phyloP scores from a whole-genome alignment of 352 stramenopile genomes.

The Phytopythium aichiense region DNA sequence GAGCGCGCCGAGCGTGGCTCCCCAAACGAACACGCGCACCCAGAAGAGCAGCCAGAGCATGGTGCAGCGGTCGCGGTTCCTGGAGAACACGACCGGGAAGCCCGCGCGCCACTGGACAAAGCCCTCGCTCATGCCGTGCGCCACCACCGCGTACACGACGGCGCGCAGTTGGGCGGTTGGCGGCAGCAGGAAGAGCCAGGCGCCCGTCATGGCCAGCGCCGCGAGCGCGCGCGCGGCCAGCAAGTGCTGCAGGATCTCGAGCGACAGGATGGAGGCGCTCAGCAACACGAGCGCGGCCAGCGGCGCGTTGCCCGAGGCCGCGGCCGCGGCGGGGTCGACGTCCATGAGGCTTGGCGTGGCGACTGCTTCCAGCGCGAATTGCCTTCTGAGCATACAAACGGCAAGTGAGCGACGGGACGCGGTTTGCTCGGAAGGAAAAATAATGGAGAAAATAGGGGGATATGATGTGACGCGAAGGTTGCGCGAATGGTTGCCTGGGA shows the following conservation, averaged over 20 bases:
- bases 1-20: constrained; percentile 32
- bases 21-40: constrained; percentile 64
- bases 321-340: background rate
- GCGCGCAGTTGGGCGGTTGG: constrained; percentile 38
- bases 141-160: constrained; percentile 33
- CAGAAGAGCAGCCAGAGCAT: constrained; percentile 52
- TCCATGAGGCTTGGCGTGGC: background rate
- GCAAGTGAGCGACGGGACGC: constrained; percentile 3
- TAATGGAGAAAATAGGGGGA: background rate
- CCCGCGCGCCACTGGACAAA: constrained; percentile 25
- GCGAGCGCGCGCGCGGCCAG: constrained; percentile 38
- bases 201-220: constrained; percentile 26
- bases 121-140: constrained; percentile 35
- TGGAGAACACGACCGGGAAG: constrained; percentile 34
- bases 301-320: constrained; percentile 11
- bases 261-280: constrained; percentile 37
- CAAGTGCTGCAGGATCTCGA: constrained; percentile 58
- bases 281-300: constrained; percentile 49
- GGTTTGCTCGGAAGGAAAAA: background rate
- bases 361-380: constrained; percentile 5
- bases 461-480: background rate
- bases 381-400: constrained; percentile 6
- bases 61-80: constrained; percentile 25
- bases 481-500: background rate
- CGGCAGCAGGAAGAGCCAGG: constrained; percentile 32